Evolutionary conservation across 2,329 filamentous ascomycete species (phyloP), one percentile per base, ranked within the genome.

Genomic region (Pseudocercospora crystallina): DNA sequence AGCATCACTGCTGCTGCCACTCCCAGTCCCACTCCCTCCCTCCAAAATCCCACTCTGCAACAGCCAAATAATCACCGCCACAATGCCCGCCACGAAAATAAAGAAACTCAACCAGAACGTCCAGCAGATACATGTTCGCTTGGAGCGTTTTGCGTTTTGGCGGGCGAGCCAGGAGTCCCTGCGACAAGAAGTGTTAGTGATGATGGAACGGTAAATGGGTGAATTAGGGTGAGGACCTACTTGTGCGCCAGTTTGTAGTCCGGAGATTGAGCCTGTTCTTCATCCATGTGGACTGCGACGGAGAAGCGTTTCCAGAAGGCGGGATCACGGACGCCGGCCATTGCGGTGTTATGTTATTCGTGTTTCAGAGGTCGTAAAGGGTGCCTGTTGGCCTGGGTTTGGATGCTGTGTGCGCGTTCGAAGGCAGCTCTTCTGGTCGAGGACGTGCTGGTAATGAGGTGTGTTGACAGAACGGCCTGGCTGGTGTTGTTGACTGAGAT

Each of bases 271-370:
- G 47, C 43, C 26, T 49, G 39, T 56, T 77, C 73, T 60, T 82
- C 80, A 57, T 82, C 78, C 44, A 74, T 66, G 62, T 82, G 80
- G 1, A 82, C 78, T 33, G 81, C 81, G 43, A 73, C 66, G 52
- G 77, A 80, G 71, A 84, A 84, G 60, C 80, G 77, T 49, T 76
- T 75, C 81, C 81, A 84, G 69, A 84, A 84, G 42, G 72, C 73
- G 17, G 80, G 80, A 61, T 84, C 81, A 54, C 75, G 76, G 51
- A 79, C 73, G 39, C 72, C 70, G n/a, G 74, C 72, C 77, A 79
- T 79, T 51, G 26, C 46, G 36, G 36, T 36, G 11, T 12, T 14
- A 4, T 44, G 36, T 20, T 42, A 2, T 36, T 3, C 3, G 5
- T 2, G 9, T 26, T 26, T 26, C 4, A 3, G 20, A 26, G 7